Evolutionary conservation across 2,329 filamentous ascomycete genomes (phyloP), one percentile per base, ranked within the genome.

Genomic region (Emericellopsis atlantica): DNA sequence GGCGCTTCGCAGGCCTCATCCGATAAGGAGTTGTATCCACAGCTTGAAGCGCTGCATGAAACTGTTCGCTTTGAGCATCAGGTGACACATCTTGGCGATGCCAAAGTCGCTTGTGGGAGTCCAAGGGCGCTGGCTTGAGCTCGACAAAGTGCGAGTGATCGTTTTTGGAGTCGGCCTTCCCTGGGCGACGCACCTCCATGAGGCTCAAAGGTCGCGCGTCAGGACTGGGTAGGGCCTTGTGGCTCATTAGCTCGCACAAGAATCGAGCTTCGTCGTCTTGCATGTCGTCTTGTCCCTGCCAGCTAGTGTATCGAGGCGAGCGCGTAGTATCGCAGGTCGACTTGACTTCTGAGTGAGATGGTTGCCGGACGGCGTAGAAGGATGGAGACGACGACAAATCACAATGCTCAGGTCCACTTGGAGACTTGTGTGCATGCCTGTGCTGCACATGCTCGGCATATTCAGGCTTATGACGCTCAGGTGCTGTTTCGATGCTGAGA

Each of bases 41-140:
- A 12, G 21, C 32, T 14, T 22, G 14, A 14, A 41, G 18, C 4
- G 40, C 40, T 3, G 40, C 40, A 36, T 32, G 18, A 41, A 41
- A 36, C 21, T 41, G 40, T 31, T 40, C 39, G 18, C 18, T 35
- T 29, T 40, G 39, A 15, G 33, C 39, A 16, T 40, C 39, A 15
- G 32, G 9, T 29, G 26, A 29, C 9, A 9, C 26, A 3, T 12
- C 26, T 29, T 29, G 26, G 3, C 26, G 26, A 12, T 29, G 26
- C 26, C 26, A 29, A 12, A 29, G 8, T 29, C 26, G 26, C 26
- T 29, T 29, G 26, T 29, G 3, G 8, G 26, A 29, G 9, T 29
- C 26, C 26, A 12, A 29, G 26, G 26, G 26, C 12, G 12, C 26
- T 29, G 26, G 9, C 6, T 12, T 9, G 8, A 35, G 32, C 32